These are phyloP conservation scores for Parastagonospora nodorum DNA, from an alignment of 2,329 filamentous ascomycete species.

Conservation along the genomic window DNA sequence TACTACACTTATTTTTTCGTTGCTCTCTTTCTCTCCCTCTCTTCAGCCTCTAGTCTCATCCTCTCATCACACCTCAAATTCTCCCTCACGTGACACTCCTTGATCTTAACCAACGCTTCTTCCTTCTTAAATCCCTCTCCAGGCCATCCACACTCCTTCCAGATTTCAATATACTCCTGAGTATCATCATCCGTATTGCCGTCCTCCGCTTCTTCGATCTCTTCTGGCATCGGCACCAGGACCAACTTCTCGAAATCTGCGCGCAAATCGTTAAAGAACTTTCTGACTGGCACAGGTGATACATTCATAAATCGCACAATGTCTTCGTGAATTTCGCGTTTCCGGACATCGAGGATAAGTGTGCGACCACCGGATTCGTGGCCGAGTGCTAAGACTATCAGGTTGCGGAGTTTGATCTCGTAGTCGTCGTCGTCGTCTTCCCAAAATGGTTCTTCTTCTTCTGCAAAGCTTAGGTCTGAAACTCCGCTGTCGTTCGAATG, in stretches of 20 bases:
- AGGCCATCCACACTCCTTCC: not conserved
- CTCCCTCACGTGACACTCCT: not conserved
- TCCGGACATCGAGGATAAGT: slow-evolving; percentile 9
- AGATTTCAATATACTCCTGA: not conserved
- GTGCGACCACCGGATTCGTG: slow-evolving; percentile 11
- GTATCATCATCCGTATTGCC: not conserved
- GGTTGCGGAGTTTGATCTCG: slow-evolving; percentile 1
- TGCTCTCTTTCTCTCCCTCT: too few species aligned
- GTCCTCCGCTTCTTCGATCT: not conserved
- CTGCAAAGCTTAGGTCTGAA: too few species aligned
- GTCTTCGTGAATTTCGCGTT: slow-evolving; percentile 10
- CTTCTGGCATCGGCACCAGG: not conserved
- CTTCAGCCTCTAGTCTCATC: not conserved
- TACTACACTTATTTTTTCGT: too few species aligned
- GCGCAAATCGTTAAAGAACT: slow-evolving; percentile 3
- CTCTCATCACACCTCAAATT: not conserved
- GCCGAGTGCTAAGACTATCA: slow-evolving; percentile 5
- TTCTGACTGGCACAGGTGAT: not conserved
- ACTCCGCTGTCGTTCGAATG: too few species aligned
- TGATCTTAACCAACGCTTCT: not conserved
- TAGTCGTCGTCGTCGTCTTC: not conserved
- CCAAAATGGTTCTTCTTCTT: too few species aligned
- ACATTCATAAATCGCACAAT: not conserved
- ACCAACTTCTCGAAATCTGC: slow-evolving; percentile 2
- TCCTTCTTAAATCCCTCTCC: not conserved